A percentile compares a stretch with the other conserved stretches of the same genome.
Evolutionary conservation across 179 eudicot species (phyloP).

Genomic region (Camellia oleifera): DNA sequence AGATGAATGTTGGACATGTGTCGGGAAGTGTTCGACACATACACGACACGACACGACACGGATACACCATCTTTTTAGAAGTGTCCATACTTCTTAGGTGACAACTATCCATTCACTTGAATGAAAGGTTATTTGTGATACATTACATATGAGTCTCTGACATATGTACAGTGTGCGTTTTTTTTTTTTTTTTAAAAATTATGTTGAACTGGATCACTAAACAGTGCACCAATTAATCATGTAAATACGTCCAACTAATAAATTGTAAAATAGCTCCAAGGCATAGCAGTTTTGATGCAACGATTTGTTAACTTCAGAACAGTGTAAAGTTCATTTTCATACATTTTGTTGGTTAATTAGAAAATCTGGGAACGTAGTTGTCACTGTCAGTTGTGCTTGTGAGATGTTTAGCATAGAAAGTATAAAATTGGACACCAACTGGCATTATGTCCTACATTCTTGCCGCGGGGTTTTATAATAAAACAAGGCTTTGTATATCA

Average conservation of each 20-base stretch:
- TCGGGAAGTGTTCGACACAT: too few species aligned
- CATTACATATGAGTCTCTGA: background rate
- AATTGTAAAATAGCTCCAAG: background rate
- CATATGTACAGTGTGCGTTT: background rate
- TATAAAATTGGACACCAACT: background rate
- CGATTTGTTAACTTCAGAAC: background rate
- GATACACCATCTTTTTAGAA: too few species aligned
- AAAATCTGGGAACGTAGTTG: background rate
- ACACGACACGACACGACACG: too few species aligned
- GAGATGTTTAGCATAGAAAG: background rate
- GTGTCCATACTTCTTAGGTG: too few species aligned
- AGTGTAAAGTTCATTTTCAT: background rate
- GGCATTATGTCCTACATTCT: background rate
- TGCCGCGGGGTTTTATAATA: background rate
- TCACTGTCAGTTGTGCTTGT: slow-evolving; percentile 1
- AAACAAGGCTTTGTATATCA: background rate
- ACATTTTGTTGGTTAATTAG: too few species aligned
- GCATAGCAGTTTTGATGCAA: background rate
- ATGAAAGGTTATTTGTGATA: background rate
- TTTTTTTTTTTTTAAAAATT: background rate
- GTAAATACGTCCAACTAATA: background rate
- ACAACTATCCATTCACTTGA: background rate
- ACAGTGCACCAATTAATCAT: background rate
- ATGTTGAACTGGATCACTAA: background rate
- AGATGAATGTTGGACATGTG: too few species aligned